phyloP scores from a whole-genome alignment of 2,329 filamentous ascomycete species.

The Fusarium liriodendri region DNA sequence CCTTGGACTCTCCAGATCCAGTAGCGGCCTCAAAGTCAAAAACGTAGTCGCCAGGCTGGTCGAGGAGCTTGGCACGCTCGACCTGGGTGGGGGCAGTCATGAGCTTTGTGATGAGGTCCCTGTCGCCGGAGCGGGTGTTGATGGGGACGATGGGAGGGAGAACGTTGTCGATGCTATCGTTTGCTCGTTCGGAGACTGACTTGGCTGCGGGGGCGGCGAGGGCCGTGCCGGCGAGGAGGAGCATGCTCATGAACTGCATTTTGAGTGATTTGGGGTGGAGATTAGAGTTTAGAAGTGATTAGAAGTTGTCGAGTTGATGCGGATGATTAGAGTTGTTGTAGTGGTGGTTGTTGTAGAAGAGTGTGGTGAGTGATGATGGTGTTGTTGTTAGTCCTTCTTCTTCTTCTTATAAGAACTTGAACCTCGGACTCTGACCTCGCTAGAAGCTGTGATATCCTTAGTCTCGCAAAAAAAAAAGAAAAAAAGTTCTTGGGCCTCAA shows the following conservation, averaged over 20 bases:
- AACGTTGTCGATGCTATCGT: not conserved
- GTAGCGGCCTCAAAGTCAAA: conserved; percentile 54
- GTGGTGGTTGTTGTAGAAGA: not conserved
- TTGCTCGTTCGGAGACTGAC: not conserved
- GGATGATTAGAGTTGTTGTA: not conserved
- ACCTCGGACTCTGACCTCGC: not conserved
- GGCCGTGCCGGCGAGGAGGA: not conserved
- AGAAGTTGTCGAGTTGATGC: not conserved
- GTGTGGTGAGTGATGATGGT: not conserved
- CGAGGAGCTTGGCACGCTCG: conserved; percentile 47
- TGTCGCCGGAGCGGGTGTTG: conserved; percentile 43
- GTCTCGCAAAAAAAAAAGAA: not conserved
- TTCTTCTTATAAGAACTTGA: not conserved
- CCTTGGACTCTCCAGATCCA: conserved; percentile 25
- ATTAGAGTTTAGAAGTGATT: not conserved
- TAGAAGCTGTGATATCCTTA: not conserved
- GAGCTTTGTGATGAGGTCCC: conserved; percentile 45
- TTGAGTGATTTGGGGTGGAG: not conserved
- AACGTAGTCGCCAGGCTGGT: conserved; percentile 53
- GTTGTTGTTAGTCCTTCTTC: not conserved
- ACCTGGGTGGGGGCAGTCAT: conserved; percentile 45
- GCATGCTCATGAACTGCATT: conserved; percentile 5
- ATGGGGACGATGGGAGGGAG: conserved; percentile 44
- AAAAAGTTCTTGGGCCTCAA: not conserved
- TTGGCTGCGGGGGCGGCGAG: not conserved